Conservation (phyloP, 768 basidiomycete species). For the Floccularia luteovirens region DNA sequence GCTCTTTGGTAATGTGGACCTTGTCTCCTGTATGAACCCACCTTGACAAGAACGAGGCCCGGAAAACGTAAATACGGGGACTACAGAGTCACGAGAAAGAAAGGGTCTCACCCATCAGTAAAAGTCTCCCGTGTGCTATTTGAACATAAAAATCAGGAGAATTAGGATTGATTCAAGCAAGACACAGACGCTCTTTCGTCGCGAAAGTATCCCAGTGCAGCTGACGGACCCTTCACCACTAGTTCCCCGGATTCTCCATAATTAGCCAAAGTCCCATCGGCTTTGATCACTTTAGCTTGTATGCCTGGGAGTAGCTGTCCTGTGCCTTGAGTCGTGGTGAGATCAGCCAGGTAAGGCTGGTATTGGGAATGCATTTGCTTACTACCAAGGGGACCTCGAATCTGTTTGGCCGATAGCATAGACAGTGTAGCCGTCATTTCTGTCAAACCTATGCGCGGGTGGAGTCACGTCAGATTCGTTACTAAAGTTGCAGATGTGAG, state of each 20-base stretch:
- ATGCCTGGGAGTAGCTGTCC: constrained; percentile 39
- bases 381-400: constrained; percentile 31
- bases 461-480: background rate
- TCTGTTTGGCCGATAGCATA: constrained; percentile 34
- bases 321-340: constrained; percentile 17
- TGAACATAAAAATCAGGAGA: constrained; percentile 4
- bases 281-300: constrained; percentile 32
- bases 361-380: constrained; percentile 7
- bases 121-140: constrained; percentile 53
- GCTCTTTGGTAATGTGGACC: constrained; percentile 37
- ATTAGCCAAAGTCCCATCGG: constrained; percentile 33
- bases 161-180: constrained; percentile 8
- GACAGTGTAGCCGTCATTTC: constrained; percentile 37
- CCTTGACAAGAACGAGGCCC: constrained; percentile 21
- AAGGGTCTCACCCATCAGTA: constrained; percentile 38
- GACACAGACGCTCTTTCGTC: constrained; percentile 44
- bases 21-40: constrained; percentile 65
- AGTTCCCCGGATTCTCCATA: constrained; percentile 43
- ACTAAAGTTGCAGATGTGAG: background rate
- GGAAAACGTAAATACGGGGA: background rate
- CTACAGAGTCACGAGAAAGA: constrained; percentile 2
- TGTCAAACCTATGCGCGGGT: constrained; percentile 16
- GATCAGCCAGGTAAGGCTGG: constrained; percentile 7
- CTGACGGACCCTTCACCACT: constrained; percentile 33
- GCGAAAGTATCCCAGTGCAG: constrained; percentile 34